Evolutionary conservation across 768 basidiomycete species (phyloP), one percentile per base, ranked within the genome.

Genomic region (Lactarius evosmus): DNA sequence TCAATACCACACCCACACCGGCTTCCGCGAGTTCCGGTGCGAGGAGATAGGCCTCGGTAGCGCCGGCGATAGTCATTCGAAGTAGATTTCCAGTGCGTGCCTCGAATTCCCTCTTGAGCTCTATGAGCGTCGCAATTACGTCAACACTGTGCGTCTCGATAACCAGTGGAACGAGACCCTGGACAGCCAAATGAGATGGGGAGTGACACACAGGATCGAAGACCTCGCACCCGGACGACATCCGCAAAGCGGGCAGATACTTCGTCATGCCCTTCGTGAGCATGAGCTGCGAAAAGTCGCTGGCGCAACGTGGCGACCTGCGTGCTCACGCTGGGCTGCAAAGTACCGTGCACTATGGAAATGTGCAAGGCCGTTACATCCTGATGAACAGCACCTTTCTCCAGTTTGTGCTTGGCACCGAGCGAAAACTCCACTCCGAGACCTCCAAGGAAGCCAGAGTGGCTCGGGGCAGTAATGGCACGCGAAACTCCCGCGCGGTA

Each of bases 81-180:
- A 90, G 78, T 8, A 70, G 69, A 1, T 68, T 72, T n/a, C 76
- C 73, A 19, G 75, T 83, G 38, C 70, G 74, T 12, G 72, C 63
- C 69, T 89, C 86, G 1, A 87, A 76, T 69, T 90, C 83, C 58
- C 76, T 75, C 74, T 90, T 91, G 61, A 96, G 78, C 29, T 80
- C 72, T 50, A 95, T 78, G 36, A 95, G 74, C 0, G 88, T 84
- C 1, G 89, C 91, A 66, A 95, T 95, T 57, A 89, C 78, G 73
- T 95, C 94, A 4, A 91, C 93, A 69, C 80, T 92, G 67, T 88
- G 78, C 2, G 83, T 85, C 59, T 87, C 83, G 8, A 93, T 77
- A 12, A 96, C 88, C 6, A 97, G 77, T 3, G 91, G 87, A 25
- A 94, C 79, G 38, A 79, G 70, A 6, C 91, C 90, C 85, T 89